Percentiles rank a stretch among this genome's conserved stretches.
These are phyloP conservation scores for Ogataea paraovalis DNA, from an alignment of 805 yeast genomes.

Conservation along the genomic window DNA sequence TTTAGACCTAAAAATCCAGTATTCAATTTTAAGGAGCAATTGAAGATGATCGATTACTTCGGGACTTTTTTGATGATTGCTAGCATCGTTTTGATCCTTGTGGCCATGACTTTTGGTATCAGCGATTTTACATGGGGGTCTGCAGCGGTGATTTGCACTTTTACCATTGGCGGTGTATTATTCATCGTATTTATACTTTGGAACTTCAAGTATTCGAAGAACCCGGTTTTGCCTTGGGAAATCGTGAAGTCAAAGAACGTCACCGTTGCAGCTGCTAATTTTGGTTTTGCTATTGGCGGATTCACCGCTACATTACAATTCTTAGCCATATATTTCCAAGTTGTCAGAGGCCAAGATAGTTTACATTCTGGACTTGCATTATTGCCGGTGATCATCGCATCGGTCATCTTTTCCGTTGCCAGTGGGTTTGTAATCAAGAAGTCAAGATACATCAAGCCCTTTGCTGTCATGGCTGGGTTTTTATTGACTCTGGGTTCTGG, in stretches of 20 bases:
- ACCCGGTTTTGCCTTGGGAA: conserved; percentile 44
- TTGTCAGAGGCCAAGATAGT: conserved; percentile 37
- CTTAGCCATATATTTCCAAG: conserved; percentile 47
- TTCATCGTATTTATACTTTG: conserved; percentile 34
- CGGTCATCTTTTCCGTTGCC: conserved; percentile 36
- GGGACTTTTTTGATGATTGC: conserved; percentile 43
- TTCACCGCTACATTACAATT: conserved; percentile 38
- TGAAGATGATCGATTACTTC: conserved; percentile 42
- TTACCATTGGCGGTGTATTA: conserved; percentile 42
- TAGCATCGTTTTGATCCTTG: conserved; percentile 43
- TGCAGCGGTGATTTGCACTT: conserved; percentile 45
- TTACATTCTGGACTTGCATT: conserved; percentile 43
- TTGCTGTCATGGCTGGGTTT: conserved; percentile 33
- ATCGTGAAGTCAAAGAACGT: conserved; percentile 33
- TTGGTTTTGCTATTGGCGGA: conserved; percentile 34
- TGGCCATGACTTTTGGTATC: conserved; percentile 57
- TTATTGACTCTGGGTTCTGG: conserved; percentile 44
- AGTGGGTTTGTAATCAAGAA: conserved; percentile 37
- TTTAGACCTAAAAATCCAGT: conserved; percentile 45
- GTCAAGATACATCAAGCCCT: conserved; percentile 40
- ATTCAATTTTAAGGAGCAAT: conserved; percentile 36
- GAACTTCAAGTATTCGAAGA: conserved; percentile 38
- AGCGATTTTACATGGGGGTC: conserved; percentile 49
- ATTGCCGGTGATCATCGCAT: conserved; percentile 39
- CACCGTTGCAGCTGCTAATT: conserved; percentile 34